Evolutionary conservation across 2,329 filamentous ascomycete genomes (phyloP), one percentile per base, ranked within the genome.

Genomic region (Diaporthe citriasiana): DNA sequence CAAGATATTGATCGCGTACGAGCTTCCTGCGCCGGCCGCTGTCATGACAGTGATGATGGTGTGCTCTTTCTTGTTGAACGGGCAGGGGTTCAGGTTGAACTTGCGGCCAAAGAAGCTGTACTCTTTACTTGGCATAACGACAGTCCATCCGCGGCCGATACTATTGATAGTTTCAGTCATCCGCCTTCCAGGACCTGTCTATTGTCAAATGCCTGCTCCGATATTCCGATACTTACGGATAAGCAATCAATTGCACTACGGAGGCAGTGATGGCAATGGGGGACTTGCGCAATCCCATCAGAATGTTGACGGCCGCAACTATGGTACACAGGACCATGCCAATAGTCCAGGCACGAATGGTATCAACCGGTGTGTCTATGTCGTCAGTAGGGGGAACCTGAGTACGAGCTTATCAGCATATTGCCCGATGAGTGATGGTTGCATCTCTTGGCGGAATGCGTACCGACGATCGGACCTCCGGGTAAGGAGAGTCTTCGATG

Each of bases 1-100:
- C 30, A 85, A 77, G 65, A 85, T 82, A 71, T 84, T 81, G 50
- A 82, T 84, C 51, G 82, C 80, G 70, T 84, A 84, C 59, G 79
- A 81, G 56, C 27, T 71, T 10, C 53, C 30, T 5, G 70, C 55
- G 6, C 57, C 70, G 35, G 55, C 70, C 10, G 55, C 84, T 25
- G 86, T 85, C 76, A 78, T 77, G 25, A 78, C 75, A 13, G 76
- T 76, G 19, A 82, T 78, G 5, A 82, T 76, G 13, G 78, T 76
- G 76, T 82, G 81, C 74, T 82, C 81, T 71, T 82, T 82, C 70
- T 79, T 78, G 70, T 80, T 82, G 69, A 82, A 82, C 3, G 80
- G 80, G 13, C 79, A 76, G 3, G 81, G 78, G 42, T 81, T 82
- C 10, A 80, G 72, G 12, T 78, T 77, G 77, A 78, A 81, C 33